These are phyloP conservation scores for Arthrobotrys conoides DNA, from an alignment of 2,329 filamentous ascomycete species.

Conservation along the genomic window DNA sequence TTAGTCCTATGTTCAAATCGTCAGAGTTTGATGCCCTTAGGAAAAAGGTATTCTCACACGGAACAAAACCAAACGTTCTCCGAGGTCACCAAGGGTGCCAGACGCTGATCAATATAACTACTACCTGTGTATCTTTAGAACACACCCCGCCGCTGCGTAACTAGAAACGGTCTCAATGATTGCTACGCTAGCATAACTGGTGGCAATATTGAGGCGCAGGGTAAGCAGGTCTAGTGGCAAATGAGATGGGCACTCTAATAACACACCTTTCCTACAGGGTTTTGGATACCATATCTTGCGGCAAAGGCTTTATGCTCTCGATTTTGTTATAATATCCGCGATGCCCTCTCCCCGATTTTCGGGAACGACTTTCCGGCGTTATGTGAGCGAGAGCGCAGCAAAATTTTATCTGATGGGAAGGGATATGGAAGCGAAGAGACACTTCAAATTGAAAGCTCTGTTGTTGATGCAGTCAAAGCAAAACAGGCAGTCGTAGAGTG, in stretches of 20 bases:
- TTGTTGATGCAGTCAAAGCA: slow-evolving; percentile 50
- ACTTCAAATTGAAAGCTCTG: slow-evolving; percentile 41
- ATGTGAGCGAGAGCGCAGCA: slow-evolving; percentile 70
- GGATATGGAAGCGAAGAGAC: slow-evolving; percentile 36
- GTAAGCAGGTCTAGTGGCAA: slow-evolving; percentile 69
- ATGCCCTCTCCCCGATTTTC: slow-evolving; percentile 90
- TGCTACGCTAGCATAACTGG: slow-evolving; percentile 96
- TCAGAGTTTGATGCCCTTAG: slow-evolving; percentile 51
- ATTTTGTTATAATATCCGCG: slow-evolving; percentile 88
- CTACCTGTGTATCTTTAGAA: slow-evolving; percentile 75
- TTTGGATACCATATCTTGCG: slow-evolving; percentile 94
- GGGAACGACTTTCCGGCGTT: slow-evolving; percentile 82
- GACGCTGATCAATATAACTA: no score
- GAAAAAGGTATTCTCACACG: slow-evolving; percentile 37
- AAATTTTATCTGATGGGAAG: slow-evolving; percentile 27
- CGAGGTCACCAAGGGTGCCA: no score
- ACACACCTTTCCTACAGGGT: slow-evolving; percentile 75
- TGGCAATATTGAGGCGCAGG: slow-evolving; percentile 89
- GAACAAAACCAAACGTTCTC: not conserved
- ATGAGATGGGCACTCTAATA: slow-evolving; percentile 20
- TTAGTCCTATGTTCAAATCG: slow-evolving; percentile 59
- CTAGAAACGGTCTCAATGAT: slow-evolving; percentile 82
- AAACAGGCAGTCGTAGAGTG: slow-evolving; percentile 61
- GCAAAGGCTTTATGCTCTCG: slow-evolving; percentile 89
- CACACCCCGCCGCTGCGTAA: slow-evolving; percentile 76